These are phyloP conservation scores for Corynascus novoguineensis DNA, from an alignment of 495 filamentous ascomycete genomes.

Conservation along the genomic window DNA sequence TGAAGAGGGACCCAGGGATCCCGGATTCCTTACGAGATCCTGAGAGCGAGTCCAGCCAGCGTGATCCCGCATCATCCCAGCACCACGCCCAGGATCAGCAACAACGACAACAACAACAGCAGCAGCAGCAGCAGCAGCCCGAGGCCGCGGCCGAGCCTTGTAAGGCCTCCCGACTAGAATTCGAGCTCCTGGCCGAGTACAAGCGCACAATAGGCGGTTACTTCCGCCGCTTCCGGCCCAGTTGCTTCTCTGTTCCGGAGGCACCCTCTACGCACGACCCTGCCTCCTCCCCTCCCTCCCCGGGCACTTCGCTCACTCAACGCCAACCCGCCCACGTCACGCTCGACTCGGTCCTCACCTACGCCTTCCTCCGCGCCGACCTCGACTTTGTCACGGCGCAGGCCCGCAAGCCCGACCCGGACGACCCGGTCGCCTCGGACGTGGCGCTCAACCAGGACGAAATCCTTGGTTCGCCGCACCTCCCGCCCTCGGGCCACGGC, in stretches of 20 bases:
- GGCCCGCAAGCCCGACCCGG: slow-evolving; percentile 63
- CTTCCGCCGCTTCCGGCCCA: slow-evolving; percentile 81
- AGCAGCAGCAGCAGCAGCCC: too few species aligned
- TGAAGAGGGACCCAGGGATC: slow-evolving; percentile 35
- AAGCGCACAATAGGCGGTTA: slow-evolving; percentile 84
- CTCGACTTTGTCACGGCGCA: slow-evolving; percentile 88
- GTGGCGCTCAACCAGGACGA: slow-evolving; percentile 74
- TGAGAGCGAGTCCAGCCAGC: slow-evolving; percentile 1
- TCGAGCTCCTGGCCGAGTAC: slow-evolving; percentile 68
- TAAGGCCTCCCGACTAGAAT: slow-evolving; percentile 57
- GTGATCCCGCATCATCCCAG: neutral
- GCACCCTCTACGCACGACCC: slow-evolving; percentile 16
- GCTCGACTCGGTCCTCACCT: slow-evolving; percentile 66
- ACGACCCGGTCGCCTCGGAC: slow-evolving; percentile 62
- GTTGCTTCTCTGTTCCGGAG: slow-evolving; percentile 44
- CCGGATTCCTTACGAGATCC: slow-evolving; percentile 10
- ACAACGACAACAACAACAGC: neutral
- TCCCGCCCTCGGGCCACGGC: slow-evolving; percentile 46
- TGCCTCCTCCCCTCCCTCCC: slow-evolving; percentile 2
- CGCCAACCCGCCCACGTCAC: slow-evolving; percentile 24
- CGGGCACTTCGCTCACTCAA: slow-evolving; percentile 12
- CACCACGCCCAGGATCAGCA: slow-evolving; percentile 1
- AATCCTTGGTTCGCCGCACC: slow-evolving; percentile 60
- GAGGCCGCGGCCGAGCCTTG: neutral
- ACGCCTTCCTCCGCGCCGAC: slow-evolving; percentile 88